These are phyloP conservation scores for Metarhizium album DNA, from an alignment of 2,329 filamentous ascomycete genomes.

Conservation along the genomic window DNA sequence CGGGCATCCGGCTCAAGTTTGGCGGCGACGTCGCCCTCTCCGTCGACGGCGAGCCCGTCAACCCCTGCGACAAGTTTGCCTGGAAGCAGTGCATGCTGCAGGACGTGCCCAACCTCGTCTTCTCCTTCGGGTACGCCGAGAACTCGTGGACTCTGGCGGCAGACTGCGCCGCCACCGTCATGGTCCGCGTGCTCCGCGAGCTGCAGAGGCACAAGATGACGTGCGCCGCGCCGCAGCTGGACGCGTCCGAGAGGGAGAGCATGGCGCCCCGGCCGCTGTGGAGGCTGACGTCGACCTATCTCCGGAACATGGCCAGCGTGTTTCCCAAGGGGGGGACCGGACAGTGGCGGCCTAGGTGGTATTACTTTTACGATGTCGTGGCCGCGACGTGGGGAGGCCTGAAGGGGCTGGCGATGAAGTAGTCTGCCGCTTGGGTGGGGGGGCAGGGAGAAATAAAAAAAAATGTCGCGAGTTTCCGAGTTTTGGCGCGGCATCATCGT, in stretches of 20 bases:
- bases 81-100: conserved; percentile 54
- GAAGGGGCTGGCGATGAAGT: conserved; percentile 2
- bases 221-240: conserved; percentile 32
- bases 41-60: conserved; percentile 37
- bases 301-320: conserved; percentile 27
- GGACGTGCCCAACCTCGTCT: conserved; percentile 48
- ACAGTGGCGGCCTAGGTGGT: conserved; percentile 19
- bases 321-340: conserved; percentile 37
- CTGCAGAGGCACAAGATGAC: conserved; percentile 34
- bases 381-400: conserved; percentile 20
- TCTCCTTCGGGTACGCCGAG: conserved; percentile 50
- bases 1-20: conserved; percentile 46
- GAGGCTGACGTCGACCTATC: conserved; percentile 38
- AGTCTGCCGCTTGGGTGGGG: no score
- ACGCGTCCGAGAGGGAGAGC: conserved; percentile 15
- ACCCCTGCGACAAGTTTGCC: conserved; percentile 33
- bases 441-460: no score
- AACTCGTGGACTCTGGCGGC: conserved; percentile 52
- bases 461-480: no score
- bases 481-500: no score
- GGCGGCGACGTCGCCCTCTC: conserved; percentile 39
- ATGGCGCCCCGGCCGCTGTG: conserved; percentile 30
- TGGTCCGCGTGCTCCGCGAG: conserved; percentile 35
- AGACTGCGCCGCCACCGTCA: conserved; percentile 39
- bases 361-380: conserved; percentile 20